Evolutionary conservation across 176 grass and related monocot species (phyloP), one percentile per base, ranked within the genome.

Genomic region (Elaeis guineensis): DNA sequence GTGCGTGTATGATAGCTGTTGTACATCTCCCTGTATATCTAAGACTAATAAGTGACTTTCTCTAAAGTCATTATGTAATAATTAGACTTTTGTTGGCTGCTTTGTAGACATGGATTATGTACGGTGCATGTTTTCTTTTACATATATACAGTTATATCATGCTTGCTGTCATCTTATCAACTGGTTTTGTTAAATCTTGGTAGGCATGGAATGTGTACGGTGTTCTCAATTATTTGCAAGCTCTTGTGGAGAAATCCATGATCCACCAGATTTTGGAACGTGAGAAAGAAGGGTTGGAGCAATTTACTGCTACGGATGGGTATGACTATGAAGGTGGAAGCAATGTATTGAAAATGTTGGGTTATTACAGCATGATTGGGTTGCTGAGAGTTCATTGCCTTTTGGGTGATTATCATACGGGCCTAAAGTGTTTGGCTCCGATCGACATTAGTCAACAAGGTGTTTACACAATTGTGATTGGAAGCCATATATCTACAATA

Each of bases 301-400:
- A 89, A 81, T 98, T 98, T 67, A 86, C 93, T 0, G 78, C 81
- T 49, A 89, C 79, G 0, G 87, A 98, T 11, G 93, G 93, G 1
- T 98, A 98, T 14, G 93, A 98, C 64, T 98, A 98, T 49, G 59
- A 98, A 22, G 93, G 88, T 5, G 87, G 93, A 5, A 98, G 93
- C 69, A 98, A 98, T 49, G 93, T 98, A 52, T 75, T 98, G 17
- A 98, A 98, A 83, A 79, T 98, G 79, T 77, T 98, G 57, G 93
- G 93, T 52, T 98, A 98, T 63, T 98, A 98, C 79, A 92, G 93
- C 79, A 98, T 98, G 93, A 83, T 98, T 58, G 93, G 93, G 3
- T 69, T 98, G 65, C 88, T 98, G 54, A 82, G 93, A 56, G 86
- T 98, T 66, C 93, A 98, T 84, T 98, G 93, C 65, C 87, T 98